Evolutionary conservation across 2,329 filamentous ascomycete genomes (phyloP).

Genomic region (Hypomyces rosellus): DNA sequence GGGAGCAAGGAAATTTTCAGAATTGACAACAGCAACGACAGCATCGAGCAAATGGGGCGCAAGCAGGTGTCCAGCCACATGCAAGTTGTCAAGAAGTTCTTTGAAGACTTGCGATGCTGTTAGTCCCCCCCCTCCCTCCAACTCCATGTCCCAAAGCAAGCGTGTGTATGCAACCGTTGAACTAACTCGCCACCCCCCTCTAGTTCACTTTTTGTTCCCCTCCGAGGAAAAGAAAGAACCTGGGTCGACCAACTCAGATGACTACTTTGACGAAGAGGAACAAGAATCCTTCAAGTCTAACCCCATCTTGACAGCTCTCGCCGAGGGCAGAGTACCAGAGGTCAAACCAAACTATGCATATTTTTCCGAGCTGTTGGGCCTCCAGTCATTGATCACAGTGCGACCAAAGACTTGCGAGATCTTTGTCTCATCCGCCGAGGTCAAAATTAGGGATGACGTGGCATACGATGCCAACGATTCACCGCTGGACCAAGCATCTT

Average conservation of each 20-base stretch:
- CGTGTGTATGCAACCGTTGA: background rate
- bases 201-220: slow-evolving; percentile 56
- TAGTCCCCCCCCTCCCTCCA: slow-evolving; percentile 29
- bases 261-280: slow-evolving; percentile 37
- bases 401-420: slow-evolving; percentile 54
- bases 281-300: slow-evolving; percentile 57
- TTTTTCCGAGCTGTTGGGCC: slow-evolving; percentile 49
- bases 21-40: slow-evolving; percentile 38
- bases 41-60: slow-evolving; percentile 43
- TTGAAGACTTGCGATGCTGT: slow-evolving; percentile 58
- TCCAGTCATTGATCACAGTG: slow-evolving; percentile 48
- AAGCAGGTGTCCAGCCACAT: slow-evolving; percentile 68
- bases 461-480: slow-evolving; percentile 39
- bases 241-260: slow-evolving; percentile 57
- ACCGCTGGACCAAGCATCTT: slow-evolving; percentile 39
- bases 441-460: slow-evolving; percentile 44
- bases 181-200: slow-evolving; percentile 3
- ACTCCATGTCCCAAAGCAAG: background rate
- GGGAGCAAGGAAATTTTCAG: slow-evolving; percentile 38
- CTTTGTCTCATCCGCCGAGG: slow-evolving; percentile 48
- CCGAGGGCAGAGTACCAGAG: slow-evolving; percentile 50
- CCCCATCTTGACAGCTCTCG: slow-evolving; percentile 55
- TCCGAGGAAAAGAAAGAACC: slow-evolving; percentile 50
- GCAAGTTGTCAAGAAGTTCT: slow-evolving; percentile 63
- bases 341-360: slow-evolving; percentile 58